phyloP scores from a whole-genome alignment of 176 grass and related monocot genomes.

The Oryza officinalis region DNA sequence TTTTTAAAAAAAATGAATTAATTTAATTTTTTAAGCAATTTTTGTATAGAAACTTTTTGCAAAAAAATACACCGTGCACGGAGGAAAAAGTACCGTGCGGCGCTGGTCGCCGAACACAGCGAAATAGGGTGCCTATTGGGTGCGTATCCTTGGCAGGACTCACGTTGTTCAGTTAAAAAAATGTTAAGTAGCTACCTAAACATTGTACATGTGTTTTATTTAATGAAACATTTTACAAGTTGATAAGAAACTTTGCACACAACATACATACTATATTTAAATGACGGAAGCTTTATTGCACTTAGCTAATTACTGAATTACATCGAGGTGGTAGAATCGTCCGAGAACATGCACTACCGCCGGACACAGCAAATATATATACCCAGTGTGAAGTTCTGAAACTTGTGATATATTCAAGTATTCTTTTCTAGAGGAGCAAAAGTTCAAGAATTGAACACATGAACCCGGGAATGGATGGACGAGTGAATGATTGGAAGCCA shows the following conservation, averaged over 20 bases:
- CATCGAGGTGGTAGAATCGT: too few relatives aligned
- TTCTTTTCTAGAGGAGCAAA: background rate
- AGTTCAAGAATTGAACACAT: slow-evolving; percentile 12
- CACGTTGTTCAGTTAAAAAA: background rate
- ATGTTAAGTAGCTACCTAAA: background rate
- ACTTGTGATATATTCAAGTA: background rate
- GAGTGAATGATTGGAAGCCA: slow-evolving; percentile 33
- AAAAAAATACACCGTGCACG: too few relatives aligned
- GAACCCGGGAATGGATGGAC: background rate
- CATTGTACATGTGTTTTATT: background rate
- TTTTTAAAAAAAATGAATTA: too few relatives aligned
- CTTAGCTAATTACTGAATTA: too few relatives aligned
- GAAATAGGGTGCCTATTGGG: background rate
- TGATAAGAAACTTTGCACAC: background rate
- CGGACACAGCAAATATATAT: background rate
- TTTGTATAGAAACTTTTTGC: too few relatives aligned
- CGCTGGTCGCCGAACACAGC: too few relatives aligned
- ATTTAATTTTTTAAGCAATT: too few relatives aligned
- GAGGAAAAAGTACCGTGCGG: too few relatives aligned
- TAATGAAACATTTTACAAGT: background rate
- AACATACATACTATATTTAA: too few relatives aligned
- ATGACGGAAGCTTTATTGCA: too few relatives aligned
- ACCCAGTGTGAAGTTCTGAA: background rate
- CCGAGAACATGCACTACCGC: too few relatives aligned
- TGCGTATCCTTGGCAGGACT: background rate